Evolutionary conservation across 1,284 basidiomycete genomes (phyloP), one percentile per base, ranked within the genome.

Genomic region (Trametes pubescens): DNA sequence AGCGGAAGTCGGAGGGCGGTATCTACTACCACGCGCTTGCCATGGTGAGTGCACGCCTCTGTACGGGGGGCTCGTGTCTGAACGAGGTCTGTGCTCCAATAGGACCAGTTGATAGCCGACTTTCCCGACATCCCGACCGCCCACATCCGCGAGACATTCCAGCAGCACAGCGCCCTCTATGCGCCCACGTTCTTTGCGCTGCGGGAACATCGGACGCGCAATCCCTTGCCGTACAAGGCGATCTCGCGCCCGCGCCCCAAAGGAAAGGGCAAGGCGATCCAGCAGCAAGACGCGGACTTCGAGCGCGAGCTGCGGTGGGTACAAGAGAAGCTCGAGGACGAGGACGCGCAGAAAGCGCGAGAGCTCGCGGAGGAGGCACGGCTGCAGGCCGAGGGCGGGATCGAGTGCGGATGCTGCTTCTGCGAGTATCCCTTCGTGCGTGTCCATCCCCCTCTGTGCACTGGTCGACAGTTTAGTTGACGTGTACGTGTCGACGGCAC

Each of bases 331-430:
- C 58, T 74, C 21, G 74, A 77, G n/a, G 76, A 74, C 43, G 75
- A 78, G n/a, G 72, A 69, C 16, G 70, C 69, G 44, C 69, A 51
- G 61, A 73, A 71, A 55, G 79, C 69, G 13, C 62, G 70, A 43
- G 78, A 80, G 65, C 71, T 75, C n/a, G 80, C 79, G 35, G 81
- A 81, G 18, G 79, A 74, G 57, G 35, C 26, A 16, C 22, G 51
- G 49, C 6, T 65, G 53, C 46, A 62, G 44, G 62, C 57, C 7
- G 81, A 82, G 18, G 81, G 81, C 51, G 88, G 87, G 2, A 84
- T 93, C 48, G 91, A 94, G 71, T 95, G 94, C 70, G 91, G 89
- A 18, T 95, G 93, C 71, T 95, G 94, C 76, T 96, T 94, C 73
- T 79, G 84, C 5, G 80, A 79, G 3, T 92, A 89, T 66, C 75